Evolutionary conservation across 2,329 filamentous ascomycete species (phyloP), one percentile per base, ranked within the genome.

Genomic region (Monosporascus sp.): DNA sequence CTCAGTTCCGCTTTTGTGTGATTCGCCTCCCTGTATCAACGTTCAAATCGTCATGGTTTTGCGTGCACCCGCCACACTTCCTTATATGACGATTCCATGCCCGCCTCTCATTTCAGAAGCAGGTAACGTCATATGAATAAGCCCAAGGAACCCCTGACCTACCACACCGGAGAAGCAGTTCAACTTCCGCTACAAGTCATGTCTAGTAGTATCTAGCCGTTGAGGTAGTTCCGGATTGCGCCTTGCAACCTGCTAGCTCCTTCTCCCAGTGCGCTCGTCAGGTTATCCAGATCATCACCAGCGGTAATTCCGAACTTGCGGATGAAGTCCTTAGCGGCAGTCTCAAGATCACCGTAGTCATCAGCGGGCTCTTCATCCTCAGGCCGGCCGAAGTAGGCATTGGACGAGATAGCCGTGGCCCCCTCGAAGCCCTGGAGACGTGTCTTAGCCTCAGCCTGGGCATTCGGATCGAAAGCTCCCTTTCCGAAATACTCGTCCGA

Each of bases 401-500:
- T 99, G 54, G 90, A 96, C 6, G 92, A 97, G 70, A 99, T 99
- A 60, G 91, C 77, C 1, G 85, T 87, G 11, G 94, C 92, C 45
- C 94, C 91, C 72, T 97, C 93, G 67, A 99, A 99, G 47, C 91
- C 89, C 75, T 90, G 87, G 51, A 99, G 81, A 41, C 94, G 84
- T 24, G 80, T 79, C 76, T 96, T 96, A 63, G 94, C 93, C 75
- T 97, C 93, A 49, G 84, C 79, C 67, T 94, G 88, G 8, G 87
- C 83, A 52, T 79, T 79, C 38, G 92, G 85, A 68, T 99, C 92
- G 71, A 86, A 97, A 52, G 82, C 75, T 50, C 91, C 90, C 69
- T 94, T 93, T 65, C 93, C 91, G 68, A 99, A 99, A 79, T 96
- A 99, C 69, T 99, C 94, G 70, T 99, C 94, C 0, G 92, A 97